phyloP scores from a whole-genome alignment of 257 asterid species.

The Gentiana dahurica region DNA sequence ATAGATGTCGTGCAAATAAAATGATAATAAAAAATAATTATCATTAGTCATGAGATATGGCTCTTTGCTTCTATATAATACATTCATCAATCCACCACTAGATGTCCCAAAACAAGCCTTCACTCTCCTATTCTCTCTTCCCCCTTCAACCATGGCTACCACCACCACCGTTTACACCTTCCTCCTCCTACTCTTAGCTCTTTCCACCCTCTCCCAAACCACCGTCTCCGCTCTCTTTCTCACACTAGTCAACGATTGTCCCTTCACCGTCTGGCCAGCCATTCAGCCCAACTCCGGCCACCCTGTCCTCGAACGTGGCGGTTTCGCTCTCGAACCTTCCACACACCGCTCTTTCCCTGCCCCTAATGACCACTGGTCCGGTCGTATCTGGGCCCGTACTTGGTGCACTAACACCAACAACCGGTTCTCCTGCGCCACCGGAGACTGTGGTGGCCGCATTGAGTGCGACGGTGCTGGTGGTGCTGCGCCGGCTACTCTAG shows the following conservation, averaged over 20 bases:
- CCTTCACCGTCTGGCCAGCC: constrained; percentile 91
- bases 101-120: no score
- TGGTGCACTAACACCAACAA: constrained; percentile 35
- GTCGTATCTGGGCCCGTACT: constrained; percentile 96
- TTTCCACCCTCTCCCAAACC: constrained; percentile 22
- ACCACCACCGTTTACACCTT: constrained; percentile 6
- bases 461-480: constrained; percentile 78
- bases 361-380: constrained; percentile 77
- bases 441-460: constrained; percentile 75
- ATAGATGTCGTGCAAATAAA: no score
- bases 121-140: background rate
- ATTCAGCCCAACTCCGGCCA: constrained; percentile 86
- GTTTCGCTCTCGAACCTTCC: constrained; percentile 42
- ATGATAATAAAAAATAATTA: no score
- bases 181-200: constrained; percentile 21
- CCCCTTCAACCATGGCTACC: constrained; percentile 23
- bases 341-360: constrained; percentile 74
- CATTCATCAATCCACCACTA: background rate
- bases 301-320: constrained; percentile 66
- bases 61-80: constrained; percentile 7
- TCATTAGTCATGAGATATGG: no score
- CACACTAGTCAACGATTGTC: constrained; percentile 85
- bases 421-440: constrained; percentile 62
- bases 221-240: constrained; percentile 11
- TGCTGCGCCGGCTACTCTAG: constrained; percentile 61